phyloP scores from a whole-genome alignment of 352 stramenopile species.

The Globisporangium canariense region DNA sequence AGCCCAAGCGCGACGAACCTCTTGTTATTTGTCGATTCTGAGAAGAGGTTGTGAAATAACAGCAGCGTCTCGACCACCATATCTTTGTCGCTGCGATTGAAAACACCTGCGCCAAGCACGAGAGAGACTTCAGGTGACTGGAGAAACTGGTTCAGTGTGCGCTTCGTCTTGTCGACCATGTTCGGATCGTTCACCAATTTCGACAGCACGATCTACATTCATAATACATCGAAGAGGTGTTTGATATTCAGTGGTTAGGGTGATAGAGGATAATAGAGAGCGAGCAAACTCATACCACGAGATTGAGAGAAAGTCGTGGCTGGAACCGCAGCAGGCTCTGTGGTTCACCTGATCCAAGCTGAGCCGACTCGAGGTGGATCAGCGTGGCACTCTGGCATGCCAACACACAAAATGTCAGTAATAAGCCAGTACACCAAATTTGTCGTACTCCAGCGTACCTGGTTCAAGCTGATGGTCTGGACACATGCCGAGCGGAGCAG shows the following conservation, averaged over 20 bases:
- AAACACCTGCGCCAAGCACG: constrained; percentile 57
- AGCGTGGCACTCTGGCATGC: constrained; percentile 47
- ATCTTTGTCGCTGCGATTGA: constrained; percentile 61
- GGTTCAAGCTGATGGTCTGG: constrained; percentile 63
- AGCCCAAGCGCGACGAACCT: constrained; percentile 58
- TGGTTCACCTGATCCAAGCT: constrained; percentile 46
- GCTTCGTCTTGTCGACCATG: constrained; percentile 63
- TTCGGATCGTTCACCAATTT: constrained; percentile 41
- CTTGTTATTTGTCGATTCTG: constrained; percentile 43
- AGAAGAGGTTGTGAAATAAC: constrained; percentile 49
- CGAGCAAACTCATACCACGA: constrained; percentile 44
- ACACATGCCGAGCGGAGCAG: constrained; percentile 47
- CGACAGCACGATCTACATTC: constrained; percentile 52
- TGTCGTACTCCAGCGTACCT: constrained; percentile 31
- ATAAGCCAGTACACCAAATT: too few species aligned
- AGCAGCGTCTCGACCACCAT: constrained; percentile 62
- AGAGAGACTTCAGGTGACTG: constrained; percentile 65
- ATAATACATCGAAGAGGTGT: neutral
- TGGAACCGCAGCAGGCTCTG: constrained; percentile 53
- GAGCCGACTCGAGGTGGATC: constrained; percentile 62
- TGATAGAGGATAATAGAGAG: neutral
- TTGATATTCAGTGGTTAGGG: neutral
- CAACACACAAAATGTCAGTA: neutral
- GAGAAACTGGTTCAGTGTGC: constrained; percentile 66
- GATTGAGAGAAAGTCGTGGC: constrained; percentile 61